Percentiles rank a stretch among this genome's conserved stretches.
These are phyloP conservation scores for Malassezia arunalokei DNA, from an alignment of 1,284 basidiomycete species.

Conservation along the genomic window DNA sequence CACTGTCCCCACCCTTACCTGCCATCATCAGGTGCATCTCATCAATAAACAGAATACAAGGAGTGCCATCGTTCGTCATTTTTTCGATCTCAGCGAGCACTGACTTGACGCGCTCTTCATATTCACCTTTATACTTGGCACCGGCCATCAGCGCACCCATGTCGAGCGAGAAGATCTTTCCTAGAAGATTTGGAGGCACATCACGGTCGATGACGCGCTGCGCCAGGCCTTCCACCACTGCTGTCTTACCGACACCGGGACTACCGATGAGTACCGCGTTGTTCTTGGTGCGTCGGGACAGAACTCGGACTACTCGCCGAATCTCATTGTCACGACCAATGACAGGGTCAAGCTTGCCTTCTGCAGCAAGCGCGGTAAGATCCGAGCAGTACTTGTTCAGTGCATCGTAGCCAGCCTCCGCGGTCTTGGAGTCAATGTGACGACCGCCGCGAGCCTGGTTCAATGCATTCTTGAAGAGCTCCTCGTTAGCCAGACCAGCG, in stretches of 20 bases:
- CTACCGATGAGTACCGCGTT: slow-evolving; percentile 77
- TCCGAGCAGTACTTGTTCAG: slow-evolving; percentile 48
- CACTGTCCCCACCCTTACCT: slow-evolving; percentile 31
- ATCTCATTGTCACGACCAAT: slow-evolving; percentile 49
- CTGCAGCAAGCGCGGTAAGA: slow-evolving; percentile 52
- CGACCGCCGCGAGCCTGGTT: slow-evolving; percentile 68
- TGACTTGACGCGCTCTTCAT: slow-evolving; percentile 89
- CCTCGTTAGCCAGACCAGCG: slow-evolving; percentile 57
- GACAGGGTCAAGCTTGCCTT: slow-evolving; percentile 53
- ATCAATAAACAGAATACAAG: slow-evolving; percentile 88
- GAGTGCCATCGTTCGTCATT: slow-evolving; percentile 65
- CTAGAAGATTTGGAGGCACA: slow-evolving; percentile 75
- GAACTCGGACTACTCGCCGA: slow-evolving; percentile 43
- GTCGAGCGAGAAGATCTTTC: slow-evolving; percentile 66
- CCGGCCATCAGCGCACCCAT: slow-evolving; percentile 94
- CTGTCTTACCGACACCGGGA: slow-evolving; percentile 49
- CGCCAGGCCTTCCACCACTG: slow-evolving; percentile 87
- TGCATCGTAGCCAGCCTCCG: slow-evolving; percentile 48
- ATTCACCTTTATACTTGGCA: slow-evolving; percentile 91
- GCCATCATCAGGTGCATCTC: slow-evolving; percentile 52
- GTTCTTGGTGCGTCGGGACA: slow-evolving; percentile 61
- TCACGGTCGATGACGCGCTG: slow-evolving; percentile 91
- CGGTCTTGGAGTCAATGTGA: slow-evolving; percentile 65
- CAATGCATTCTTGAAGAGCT: slow-evolving; percentile 64
- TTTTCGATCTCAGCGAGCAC: slow-evolving; percentile 86